phyloP scores from a whole-genome alignment of 345 rosid species.

The Isatis tinctoria region DNA sequence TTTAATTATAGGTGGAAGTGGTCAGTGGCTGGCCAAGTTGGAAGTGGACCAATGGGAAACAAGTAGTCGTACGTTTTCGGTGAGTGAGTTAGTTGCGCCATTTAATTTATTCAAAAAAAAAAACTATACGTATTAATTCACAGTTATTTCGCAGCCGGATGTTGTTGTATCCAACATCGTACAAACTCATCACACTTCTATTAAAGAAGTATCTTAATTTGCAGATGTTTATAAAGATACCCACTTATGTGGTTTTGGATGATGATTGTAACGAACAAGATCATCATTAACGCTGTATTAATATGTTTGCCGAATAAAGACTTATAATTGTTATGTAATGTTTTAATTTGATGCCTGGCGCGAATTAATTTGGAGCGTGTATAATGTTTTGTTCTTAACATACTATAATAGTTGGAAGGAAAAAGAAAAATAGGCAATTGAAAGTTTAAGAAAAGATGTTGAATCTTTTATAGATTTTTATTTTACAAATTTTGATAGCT shows the following conservation, averaged over 20 bases:
- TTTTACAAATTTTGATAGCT: background rate
- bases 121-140: background rate
- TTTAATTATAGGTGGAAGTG: slow-evolving; percentile 7
- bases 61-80: slow-evolving; percentile 4
- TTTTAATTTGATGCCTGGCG: background rate
- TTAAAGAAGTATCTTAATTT: background rate
- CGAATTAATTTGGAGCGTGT: background rate
- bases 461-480: background rate
- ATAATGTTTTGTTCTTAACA: background rate
- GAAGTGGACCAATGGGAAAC: slow-evolving; percentile 17
- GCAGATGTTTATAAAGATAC: background rate
- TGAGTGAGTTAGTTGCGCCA: slow-evolving; percentile 20
- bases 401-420: background rate
- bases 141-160: background rate
- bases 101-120: background rate
- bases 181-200: background rate
- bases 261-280: background rate
- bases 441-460: background rate
- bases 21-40: slow-evolving; percentile 25
- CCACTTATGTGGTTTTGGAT: background rate
- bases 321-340: background rate
- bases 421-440: background rate
- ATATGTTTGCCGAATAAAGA: background rate
- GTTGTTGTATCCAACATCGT: slow-evolving; percentile 1
- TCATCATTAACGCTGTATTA: background rate